Percentiles rank a stretch among this genome's conserved stretches.
Conservation (phyloP, 2,329 filamentous ascomycete species). For the Colletotrichum acutatum region DNA sequence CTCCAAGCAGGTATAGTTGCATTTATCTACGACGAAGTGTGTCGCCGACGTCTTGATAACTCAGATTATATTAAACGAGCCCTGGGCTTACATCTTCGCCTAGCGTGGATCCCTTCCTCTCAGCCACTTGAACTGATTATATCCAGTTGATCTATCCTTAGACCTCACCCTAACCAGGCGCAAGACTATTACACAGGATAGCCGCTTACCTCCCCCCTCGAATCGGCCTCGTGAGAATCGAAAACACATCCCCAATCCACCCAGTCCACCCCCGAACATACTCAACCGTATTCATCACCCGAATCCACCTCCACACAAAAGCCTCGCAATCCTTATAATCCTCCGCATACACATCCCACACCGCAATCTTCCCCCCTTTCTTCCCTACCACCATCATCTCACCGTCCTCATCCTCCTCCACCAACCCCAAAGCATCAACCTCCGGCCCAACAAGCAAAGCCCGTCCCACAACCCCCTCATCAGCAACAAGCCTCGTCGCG, state of each 20-base stretch:
- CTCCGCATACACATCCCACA: slow-evolving; percentile 71
- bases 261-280: slow-evolving; percentile 64
- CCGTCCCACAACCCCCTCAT: slow-evolving; percentile 66
- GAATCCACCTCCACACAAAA: slow-evolving; percentile 65
- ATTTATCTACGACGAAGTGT: background rate
- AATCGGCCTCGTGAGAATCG: background rate
- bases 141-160: too few species aligned
- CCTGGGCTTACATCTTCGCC: background rate
- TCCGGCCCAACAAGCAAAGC: slow-evolving; percentile 68
- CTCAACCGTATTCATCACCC: slow-evolving; percentile 63
- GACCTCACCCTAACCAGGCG: too few species aligned
- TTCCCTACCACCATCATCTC: background rate
- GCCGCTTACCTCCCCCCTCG: background rate
- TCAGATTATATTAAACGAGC: background rate
- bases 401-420: slow-evolving; percentile 18
- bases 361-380: slow-evolving; percentile 47
- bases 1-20: background rate
- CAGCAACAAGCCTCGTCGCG: slow-evolving; percentile 69
- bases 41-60: background rate
- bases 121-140: background rate
- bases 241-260: slow-evolving; percentile 45
- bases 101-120: background rate
- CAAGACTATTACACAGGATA: background rate
- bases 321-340: slow-evolving; percentile 67
- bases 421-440: slow-evolving; percentile 42